Conservation (phyloP, 352 stramenopile genomes). For the Phytophthora multivora region DNA sequence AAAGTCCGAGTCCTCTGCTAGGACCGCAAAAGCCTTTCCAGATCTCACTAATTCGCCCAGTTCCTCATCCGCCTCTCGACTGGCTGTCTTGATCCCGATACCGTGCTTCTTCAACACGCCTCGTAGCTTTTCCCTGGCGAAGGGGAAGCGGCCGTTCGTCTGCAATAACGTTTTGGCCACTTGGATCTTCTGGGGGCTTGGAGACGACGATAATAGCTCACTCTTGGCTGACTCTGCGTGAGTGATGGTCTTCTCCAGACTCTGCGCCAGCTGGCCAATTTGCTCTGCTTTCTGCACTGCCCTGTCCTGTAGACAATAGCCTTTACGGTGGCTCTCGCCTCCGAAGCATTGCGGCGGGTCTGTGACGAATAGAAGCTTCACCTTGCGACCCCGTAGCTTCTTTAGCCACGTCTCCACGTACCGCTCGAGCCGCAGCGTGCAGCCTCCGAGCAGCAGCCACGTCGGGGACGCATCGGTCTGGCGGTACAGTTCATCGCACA, state of each 20-base stretch:
- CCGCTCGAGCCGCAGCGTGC: conserved; percentile 47
- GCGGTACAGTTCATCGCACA: conserved; percentile 62
- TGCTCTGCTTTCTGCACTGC: conserved; percentile 55
- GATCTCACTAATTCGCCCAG: conserved; percentile 67
- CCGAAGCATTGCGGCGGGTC: conserved; percentile 82
- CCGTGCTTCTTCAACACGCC: conserved; percentile 57
- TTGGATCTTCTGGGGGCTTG: conserved; percentile 1
- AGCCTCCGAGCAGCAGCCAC: conserved; percentile 75
- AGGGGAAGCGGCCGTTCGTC: conserved; percentile 75
- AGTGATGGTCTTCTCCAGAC: conserved; percentile 21
- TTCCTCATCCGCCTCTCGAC: conserved; percentile 77
- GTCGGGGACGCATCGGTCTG: conserved; percentile 34
- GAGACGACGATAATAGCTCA: background rate
- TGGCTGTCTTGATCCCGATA: conserved; percentile 54
- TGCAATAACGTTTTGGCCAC: conserved; percentile 50
- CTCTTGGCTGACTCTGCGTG: background rate
- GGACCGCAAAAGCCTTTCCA: conserved; percentile 59
- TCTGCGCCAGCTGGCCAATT: conserved; percentile 42
- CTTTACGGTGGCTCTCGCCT: conserved; percentile 70
- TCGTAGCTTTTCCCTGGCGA: conserved; percentile 75
- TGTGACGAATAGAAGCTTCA: conserved; percentile 70
- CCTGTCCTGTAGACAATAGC: conserved; percentile 58
- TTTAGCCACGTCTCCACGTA: conserved; percentile 57
- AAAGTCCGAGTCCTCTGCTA: conserved; percentile 91
- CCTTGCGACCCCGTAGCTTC: conserved; percentile 39